A percentile compares a stretch with the other conserved stretches of the same genome.
These are phyloP conservation scores for Pythium phragmiticola DNA, from an alignment of 352 stramenopile genomes.

Conservation along the genomic window DNA sequence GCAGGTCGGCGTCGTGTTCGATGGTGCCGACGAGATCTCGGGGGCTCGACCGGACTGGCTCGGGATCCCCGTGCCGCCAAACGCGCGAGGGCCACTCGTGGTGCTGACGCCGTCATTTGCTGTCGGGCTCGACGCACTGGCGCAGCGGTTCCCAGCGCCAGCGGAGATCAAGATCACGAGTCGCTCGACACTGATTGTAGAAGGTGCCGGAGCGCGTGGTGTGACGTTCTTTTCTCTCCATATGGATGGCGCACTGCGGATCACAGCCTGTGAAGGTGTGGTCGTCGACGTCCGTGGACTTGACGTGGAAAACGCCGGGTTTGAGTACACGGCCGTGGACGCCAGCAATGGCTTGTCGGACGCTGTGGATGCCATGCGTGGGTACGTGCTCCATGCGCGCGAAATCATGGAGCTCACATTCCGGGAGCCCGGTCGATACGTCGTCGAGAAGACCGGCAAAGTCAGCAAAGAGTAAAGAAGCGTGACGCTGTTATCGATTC, in stretches of 20 bases:
- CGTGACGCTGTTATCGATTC: background rate
- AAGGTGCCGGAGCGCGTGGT: slow-evolving; percentile 29
- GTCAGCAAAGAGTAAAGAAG: background rate
- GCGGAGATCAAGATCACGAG: slow-evolving; percentile 36
- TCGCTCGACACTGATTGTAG: slow-evolving; percentile 56
- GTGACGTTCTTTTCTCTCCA: slow-evolving; percentile 42
- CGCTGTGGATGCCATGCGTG: slow-evolving; percentile 54
- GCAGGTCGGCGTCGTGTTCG: slow-evolving; percentile 19
- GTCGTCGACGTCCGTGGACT: slow-evolving; percentile 44
- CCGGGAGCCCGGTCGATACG: slow-evolving; percentile 44
- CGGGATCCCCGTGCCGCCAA: slow-evolving; percentile 44
- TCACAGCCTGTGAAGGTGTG: slow-evolving; percentile 44
- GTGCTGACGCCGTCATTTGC: slow-evolving; percentile 38
- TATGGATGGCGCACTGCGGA: slow-evolving; percentile 51
- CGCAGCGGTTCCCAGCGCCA: slow-evolving; percentile 10
- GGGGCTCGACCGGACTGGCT: slow-evolving; percentile 35
- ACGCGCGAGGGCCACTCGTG: slow-evolving; percentile 37
- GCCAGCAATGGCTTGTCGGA: background rate
- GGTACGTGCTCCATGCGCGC: slow-evolving; percentile 42
- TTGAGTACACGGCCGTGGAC: slow-evolving; percentile 37
- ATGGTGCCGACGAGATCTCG: slow-evolving; percentile 1
- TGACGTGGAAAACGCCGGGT: slow-evolving; percentile 45
- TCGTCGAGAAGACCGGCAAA: slow-evolving; percentile 33
- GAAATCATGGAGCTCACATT: slow-evolving; percentile 48
- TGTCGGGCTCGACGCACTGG: slow-evolving; percentile 7